phyloP scores from a whole-genome alignment of 2,329 filamentous ascomycete species.

The Colletotrichum trifolii region DNA sequence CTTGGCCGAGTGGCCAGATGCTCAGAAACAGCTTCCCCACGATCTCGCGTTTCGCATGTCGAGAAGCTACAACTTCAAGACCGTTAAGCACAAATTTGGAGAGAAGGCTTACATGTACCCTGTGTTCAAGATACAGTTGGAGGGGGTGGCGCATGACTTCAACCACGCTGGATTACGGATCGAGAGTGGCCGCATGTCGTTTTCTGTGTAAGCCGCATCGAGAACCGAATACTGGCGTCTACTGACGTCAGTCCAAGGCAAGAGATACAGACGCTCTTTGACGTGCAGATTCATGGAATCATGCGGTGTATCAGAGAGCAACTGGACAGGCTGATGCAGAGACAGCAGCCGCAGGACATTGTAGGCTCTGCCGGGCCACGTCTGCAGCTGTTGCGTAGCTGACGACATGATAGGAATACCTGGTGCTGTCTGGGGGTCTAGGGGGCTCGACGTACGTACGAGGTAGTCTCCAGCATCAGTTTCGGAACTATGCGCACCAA shows the following conservation, averaged over 20 bases:
- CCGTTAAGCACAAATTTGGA: conserved; percentile 55
- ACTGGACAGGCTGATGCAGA: conserved; percentile 51
- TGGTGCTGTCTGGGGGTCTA: conserved; percentile 58
- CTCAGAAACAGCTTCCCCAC: conserved; percentile 47
- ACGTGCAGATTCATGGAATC: conserved; percentile 52
- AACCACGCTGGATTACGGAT: conserved; percentile 50
- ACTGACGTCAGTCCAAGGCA: not conserved
- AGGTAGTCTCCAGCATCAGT: conserved; percentile 52
- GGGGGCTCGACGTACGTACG: conserved; percentile 59
- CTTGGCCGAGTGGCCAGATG: conserved; percentile 49
- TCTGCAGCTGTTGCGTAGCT: conserved; percentile 27
- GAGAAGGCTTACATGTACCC: conserved; percentile 54
- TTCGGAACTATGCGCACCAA: conserved; percentile 47
- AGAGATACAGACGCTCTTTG: conserved; percentile 16
- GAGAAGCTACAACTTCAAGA: conserved; percentile 51
- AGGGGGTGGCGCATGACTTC: conserved; percentile 54
- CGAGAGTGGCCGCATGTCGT: conserved; percentile 53
- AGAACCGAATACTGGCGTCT: not conserved
- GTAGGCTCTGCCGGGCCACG: conserved; percentile 38
- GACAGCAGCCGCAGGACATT: conserved; percentile 47
- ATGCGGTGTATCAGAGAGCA: conserved; percentile 52
- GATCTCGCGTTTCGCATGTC: conserved; percentile 51
- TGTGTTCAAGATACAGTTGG: conserved; percentile 55
- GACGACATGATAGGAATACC: conserved; percentile 45
- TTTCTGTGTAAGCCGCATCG: conserved; percentile 48